Evolutionary conservation across 1,284 basidiomycete species (phyloP).

Genomic region (Rhodotorula sp.): DNA sequence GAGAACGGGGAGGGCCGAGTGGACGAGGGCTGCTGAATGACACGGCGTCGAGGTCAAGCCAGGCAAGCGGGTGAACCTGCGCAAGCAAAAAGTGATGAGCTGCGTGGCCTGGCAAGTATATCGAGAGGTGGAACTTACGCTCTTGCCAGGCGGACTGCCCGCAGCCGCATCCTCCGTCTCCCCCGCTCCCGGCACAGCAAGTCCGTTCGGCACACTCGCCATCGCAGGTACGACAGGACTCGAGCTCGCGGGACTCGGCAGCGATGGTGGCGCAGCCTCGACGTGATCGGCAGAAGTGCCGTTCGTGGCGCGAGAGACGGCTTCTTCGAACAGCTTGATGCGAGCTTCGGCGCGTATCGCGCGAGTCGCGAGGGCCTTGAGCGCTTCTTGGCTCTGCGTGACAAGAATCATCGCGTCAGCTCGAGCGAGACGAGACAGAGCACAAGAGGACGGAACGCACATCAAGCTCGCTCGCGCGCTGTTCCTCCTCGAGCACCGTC

Average conservation of each 20-base stretch:
- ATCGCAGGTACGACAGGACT: neutral
- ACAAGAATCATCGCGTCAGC: neutral
- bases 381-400: conserved; percentile 34
- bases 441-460: conserved; percentile 4
- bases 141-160: neutral
- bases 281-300: neutral
- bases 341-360: conserved; percentile 38
- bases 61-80: conserved; percentile 35
- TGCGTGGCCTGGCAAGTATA: rapidly evolving
- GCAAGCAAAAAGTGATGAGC: neutral
- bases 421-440: neutral
- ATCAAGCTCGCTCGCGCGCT: conserved; percentile 23
- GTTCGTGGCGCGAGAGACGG: neutral
- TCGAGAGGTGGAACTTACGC: neutral
- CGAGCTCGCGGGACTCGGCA: neutral
- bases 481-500: conserved; percentile 32
- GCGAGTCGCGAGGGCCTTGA: conserved; percentile 33
- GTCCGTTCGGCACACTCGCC: neutral
- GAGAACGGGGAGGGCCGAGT: neutral
- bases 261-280: conserved; percentile 6
- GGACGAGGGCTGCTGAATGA: conserved; percentile 22
- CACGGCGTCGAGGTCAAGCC: conserved; percentile 39
- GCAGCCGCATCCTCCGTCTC: neutral
- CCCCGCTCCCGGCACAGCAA: neutral
- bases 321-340: conserved; percentile 31